These are phyloP conservation scores for Pseudognaphalium luteoalbum DNA, from an alignment of 129 eudicot genomes.

Conservation along the genomic window DNA sequence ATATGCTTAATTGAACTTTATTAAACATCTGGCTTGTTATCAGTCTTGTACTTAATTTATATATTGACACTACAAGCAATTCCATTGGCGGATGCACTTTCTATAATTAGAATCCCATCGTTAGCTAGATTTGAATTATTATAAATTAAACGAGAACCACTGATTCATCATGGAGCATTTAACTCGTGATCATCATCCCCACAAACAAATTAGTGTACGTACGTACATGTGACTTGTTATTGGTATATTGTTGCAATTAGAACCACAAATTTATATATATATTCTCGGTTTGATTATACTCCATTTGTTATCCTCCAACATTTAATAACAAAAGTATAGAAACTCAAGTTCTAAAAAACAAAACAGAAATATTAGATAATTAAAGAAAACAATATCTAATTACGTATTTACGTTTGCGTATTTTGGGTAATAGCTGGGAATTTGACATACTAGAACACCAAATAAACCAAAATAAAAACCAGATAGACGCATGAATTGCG, in stretches of 20 bases:
- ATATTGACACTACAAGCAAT: not conserved
- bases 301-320: no score
- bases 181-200: slow-evolving; percentile 20
- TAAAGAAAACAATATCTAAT: no score
- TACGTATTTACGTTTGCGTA: no score
- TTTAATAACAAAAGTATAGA: no score
- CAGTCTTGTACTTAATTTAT: slow-evolving; percentile 19
- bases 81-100: slow-evolving; percentile 7
- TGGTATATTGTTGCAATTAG: slow-evolving; percentile 10
- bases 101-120: slow-evolving; percentile 13
- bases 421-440: no score
- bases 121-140: not conserved
- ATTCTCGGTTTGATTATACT: no score
- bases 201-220: not conserved
- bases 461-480: no score
- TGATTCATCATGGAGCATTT: not conserved
- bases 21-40: slow-evolving; percentile 33
- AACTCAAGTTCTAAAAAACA: no score
- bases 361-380: no score
- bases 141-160: not conserved
- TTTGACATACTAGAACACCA: no score
- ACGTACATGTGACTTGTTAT: not conserved
- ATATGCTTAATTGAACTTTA: not conserved
- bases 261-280: not conserved
- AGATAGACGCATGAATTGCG: no score